Percentiles rank a stretch among this genome's conserved stretches.
Evolutionary conservation across 208 protist genomes (phyloP).

Genomic region (Crithidia brevicula): DNA sequence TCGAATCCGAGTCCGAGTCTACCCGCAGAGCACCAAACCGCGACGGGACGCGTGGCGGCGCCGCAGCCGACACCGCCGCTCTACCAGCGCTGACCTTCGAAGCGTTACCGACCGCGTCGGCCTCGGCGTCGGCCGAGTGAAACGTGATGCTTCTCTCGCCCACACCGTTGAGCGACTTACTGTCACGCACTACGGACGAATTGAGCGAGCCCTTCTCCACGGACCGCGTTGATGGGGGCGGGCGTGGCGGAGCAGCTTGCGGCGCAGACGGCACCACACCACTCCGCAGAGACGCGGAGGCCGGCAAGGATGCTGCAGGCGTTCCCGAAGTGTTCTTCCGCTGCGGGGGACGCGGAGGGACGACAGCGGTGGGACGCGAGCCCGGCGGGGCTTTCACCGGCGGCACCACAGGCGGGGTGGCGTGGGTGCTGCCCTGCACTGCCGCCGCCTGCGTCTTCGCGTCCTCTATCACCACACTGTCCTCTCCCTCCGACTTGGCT

Average conservation of each 20-base stretch:
- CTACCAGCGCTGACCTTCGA: background rate
- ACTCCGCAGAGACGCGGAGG: background rate
- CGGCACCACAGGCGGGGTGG: background rate
- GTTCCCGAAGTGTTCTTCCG: background rate
- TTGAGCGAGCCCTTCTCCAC: background rate
- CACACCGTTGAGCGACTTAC: background rate
- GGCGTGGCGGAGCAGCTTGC: background rate
- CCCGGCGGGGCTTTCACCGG: background rate
- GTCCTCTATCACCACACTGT: background rate
- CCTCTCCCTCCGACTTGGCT: slow-evolving; percentile 3
- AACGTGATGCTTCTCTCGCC: slow-evolving; percentile 4
- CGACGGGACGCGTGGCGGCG: slow-evolving; percentile 5
- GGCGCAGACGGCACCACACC: background rate
- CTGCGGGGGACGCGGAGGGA: slow-evolving; percentile 4
- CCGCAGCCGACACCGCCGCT: background rate
- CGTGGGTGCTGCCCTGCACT: background rate
- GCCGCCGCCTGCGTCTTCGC: background rate
- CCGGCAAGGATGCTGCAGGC: background rate
- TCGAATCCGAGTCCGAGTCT: slow-evolving; percentile 46
- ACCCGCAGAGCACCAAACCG: slow-evolving; percentile 27
- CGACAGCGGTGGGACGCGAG: background rate
- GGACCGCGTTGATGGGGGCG: background rate
- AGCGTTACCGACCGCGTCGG: background rate
- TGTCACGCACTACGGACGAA: slow-evolving; percentile 3
- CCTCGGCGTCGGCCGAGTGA: background rate